phyloP scores from a whole-genome alignment of 2,329 filamentous ascomycete species.

The Venturia asperata region DNA sequence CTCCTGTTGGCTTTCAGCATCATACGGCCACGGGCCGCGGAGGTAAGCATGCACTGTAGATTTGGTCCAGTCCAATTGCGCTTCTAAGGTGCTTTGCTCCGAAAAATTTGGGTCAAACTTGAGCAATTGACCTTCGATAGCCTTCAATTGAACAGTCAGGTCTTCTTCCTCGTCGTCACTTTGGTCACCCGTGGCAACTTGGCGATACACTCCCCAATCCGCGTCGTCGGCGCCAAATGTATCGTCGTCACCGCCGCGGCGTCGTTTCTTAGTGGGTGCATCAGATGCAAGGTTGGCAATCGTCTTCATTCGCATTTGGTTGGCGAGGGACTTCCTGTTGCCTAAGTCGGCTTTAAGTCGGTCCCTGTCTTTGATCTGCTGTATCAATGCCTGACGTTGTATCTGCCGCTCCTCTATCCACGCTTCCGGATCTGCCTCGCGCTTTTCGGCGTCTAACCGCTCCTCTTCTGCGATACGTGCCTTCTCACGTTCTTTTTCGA shows the following conservation, averaged over 20 bases:
- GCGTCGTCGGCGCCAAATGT: constrained; percentile 96
- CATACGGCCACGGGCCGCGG: constrained; percentile 79
- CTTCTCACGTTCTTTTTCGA: constrained; percentile 90
- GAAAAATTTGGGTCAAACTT: constrained; percentile 82
- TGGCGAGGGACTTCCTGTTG: constrained; percentile 92
- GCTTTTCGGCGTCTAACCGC: constrained; percentile 71
- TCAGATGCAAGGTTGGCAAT: constrained; percentile 94
- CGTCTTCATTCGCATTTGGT: constrained; percentile 96
- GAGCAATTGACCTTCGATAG: constrained; percentile 76
- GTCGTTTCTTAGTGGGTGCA: constrained; percentile 70
- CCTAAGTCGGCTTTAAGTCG: constrained; percentile 88
- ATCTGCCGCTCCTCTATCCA: constrained; percentile 81
- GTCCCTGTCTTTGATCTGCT: constrained; percentile 89
- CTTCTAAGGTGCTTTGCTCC: constrained; percentile 85
- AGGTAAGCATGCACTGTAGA: constrained; percentile 83
- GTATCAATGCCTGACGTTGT: constrained; percentile 59
- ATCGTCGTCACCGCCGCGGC: constrained; percentile 84
- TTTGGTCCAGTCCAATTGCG: constrained; percentile 92
- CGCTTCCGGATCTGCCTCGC: constrained; percentile 73
- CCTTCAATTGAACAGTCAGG: constrained; percentile 63
- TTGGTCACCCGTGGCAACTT: constrained; percentile 72
- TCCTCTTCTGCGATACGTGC: constrained; percentile 76
- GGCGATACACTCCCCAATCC: constrained; percentile 95
- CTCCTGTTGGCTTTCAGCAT: constrained; percentile 70
- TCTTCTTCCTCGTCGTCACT: constrained; percentile 92